Percentiles rank a stretch among this genome's conserved stretches.
phyloP scores from a whole-genome alignment of 768 basidiomycete species.

The Grammothele lineata region DNA sequence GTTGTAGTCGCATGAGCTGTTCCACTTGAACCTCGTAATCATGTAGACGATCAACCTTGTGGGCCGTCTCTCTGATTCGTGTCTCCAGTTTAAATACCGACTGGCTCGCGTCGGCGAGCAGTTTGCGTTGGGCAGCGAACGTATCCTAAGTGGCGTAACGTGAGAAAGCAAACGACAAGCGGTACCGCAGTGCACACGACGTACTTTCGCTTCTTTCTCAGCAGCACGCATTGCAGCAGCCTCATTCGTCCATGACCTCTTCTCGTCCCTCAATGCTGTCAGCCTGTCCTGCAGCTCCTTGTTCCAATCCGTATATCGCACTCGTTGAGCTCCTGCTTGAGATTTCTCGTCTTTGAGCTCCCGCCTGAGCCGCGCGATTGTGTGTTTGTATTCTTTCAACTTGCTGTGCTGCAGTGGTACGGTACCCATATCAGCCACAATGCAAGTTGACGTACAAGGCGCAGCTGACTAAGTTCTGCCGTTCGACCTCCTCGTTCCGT shows the following conservation, averaged over 20 bases:
- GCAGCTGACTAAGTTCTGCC: slow-evolving; percentile 68
- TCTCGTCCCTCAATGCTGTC: slow-evolving; percentile 72
- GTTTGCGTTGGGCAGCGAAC: slow-evolving; percentile 62
- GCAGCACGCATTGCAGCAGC: slow-evolving; percentile 63
- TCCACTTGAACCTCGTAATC: slow-evolving; percentile 90
- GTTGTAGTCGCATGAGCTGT: slow-evolving; percentile 71
- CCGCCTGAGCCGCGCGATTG: slow-evolving; percentile 61
- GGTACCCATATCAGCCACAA: too few relatives aligned
- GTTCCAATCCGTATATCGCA: slow-evolving; percentile 83
- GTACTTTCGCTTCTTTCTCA: slow-evolving; percentile 54
- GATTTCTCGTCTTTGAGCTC: slow-evolving; percentile 71
- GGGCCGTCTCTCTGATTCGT: slow-evolving; percentile 69
- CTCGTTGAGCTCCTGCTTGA: slow-evolving; percentile 68
- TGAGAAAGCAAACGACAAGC: too few relatives aligned
- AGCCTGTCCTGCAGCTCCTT: slow-evolving; percentile 74
- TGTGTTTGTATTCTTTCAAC: slow-evolving; percentile 68
- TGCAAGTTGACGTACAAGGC: too few relatives aligned
- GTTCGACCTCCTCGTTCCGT: slow-evolving; percentile 73
- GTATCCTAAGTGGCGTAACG: slow-evolving; percentile 42
- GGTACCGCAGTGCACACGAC: neutral
- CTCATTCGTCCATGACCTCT: slow-evolving; percentile 70
- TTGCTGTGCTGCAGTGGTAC: slow-evolving; percentile 72
- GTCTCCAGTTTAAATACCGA: slow-evolving; percentile 73
- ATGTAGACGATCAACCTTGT: slow-evolving; percentile 73
- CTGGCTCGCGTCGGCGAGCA: slow-evolving; percentile 64